Conservation (phyloP, 352 stramenopile species). For the Pythium aquatile region DNA sequence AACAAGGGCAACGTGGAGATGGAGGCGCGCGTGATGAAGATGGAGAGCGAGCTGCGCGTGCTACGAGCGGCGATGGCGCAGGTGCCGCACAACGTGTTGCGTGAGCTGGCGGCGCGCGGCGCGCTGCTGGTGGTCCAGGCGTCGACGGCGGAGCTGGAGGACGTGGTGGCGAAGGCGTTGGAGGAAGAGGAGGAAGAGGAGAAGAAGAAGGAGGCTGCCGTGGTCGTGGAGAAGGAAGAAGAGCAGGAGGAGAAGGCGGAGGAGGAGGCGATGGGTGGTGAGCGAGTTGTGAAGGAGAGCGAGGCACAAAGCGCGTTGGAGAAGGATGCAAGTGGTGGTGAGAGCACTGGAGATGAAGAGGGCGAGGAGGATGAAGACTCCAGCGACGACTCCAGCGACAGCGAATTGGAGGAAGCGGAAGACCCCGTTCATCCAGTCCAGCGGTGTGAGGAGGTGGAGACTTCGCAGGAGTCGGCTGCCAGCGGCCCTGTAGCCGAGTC, state of each 20-base stretch:
- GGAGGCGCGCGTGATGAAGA: slow-evolving; percentile 15
- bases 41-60: slow-evolving; percentile 22
- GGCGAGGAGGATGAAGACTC: neutral
- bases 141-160: neutral
- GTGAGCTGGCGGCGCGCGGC: slow-evolving; percentile 9
- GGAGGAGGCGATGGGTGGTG: slow-evolving; percentile 4
- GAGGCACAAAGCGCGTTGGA: neutral
- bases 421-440: neutral
- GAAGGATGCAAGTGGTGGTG: neutral
- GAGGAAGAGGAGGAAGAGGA: slow-evolving; percentile 1
- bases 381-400: neutral
- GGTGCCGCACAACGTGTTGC: slow-evolving; percentile 11
- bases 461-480: slow-evolving; percentile 19
- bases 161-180: slow-evolving; percentile 6
- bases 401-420: neutral
- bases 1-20: neutral
- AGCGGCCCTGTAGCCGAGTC: neutral
- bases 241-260: slow-evolving; percentile 7
- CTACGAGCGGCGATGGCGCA: slow-evolving; percentile 5
- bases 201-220: neutral
- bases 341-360: neutral
- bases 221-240: slow-evolving; percentile 1
- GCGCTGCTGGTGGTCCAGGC: slow-evolving; percentile 21
- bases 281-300: neutral
- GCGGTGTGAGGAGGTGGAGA: slow-evolving; percentile 5